Percentiles rank a stretch among this genome's conserved stretches.
Conservation (phyloP, 495 filamentous ascomycete species). For the Aspergillus ellipticus region DNA sequence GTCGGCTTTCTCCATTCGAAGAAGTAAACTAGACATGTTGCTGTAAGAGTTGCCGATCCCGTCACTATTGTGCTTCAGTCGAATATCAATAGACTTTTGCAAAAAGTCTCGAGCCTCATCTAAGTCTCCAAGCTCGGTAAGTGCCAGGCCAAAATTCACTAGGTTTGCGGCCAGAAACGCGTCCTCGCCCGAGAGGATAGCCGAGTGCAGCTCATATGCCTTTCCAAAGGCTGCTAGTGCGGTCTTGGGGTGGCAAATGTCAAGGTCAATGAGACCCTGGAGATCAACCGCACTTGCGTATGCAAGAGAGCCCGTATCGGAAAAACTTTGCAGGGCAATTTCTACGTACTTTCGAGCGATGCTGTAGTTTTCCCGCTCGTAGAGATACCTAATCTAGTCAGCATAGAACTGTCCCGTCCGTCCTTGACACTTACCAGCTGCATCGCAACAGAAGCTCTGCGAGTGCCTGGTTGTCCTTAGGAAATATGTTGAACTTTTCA, state of each 20-base stretch:
- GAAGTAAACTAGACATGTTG: slow-evolving; percentile 23
- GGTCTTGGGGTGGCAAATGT: slow-evolving; percentile 14
- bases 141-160: slow-evolving; percentile 23
- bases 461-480: neutral
- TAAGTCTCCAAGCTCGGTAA: slow-evolving; percentile 21
- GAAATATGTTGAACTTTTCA: neutral
- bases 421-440: slow-evolving; percentile 15
- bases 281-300: slow-evolving; percentile 29
- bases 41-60: slow-evolving; percentile 28
- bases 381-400: slow-evolving; percentile 22
- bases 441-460: slow-evolving; percentile 24
- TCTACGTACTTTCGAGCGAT: slow-evolving; percentile 15
- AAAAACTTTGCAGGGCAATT: slow-evolving; percentile 19
- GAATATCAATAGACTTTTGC: slow-evolving; percentile 22
- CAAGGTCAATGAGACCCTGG: slow-evolving; percentile 23
- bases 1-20: slow-evolving; percentile 21
- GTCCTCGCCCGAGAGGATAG: slow-evolving; percentile 10
- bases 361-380: slow-evolving; percentile 26
- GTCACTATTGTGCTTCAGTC: slow-evolving; percentile 16
- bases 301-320: slow-evolving; percentile 18
- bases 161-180: slow-evolving; percentile 20
- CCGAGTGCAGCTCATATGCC: slow-evolving; percentile 18
- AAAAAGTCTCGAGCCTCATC: slow-evolving; percentile 19
- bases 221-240: slow-evolving; percentile 20
- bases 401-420: neutral